Evolutionary conservation across 495 filamentous ascomycete species (phyloP).

Genomic region (Penicillium salamii): DNA sequence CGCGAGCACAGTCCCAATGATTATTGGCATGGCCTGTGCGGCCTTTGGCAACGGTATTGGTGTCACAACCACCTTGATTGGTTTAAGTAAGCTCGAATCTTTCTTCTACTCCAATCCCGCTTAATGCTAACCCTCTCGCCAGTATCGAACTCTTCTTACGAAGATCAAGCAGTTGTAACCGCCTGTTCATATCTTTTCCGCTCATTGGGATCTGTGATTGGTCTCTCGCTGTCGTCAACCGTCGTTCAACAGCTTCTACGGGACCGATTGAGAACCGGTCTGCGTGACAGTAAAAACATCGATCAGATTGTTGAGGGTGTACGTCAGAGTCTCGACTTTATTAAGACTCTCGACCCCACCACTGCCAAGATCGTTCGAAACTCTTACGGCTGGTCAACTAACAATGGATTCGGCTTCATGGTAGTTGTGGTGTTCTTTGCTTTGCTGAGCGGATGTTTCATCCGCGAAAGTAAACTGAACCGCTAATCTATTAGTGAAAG

Average conservation of each 20-base stretch:
- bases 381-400: conserved; percentile 61
- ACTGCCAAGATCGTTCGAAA: conserved; percentile 59
- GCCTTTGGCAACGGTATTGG: conserved; percentile 65
- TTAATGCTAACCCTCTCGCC: conserved; percentile 18
- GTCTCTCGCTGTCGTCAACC: conserved; percentile 67
- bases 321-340: conserved; percentile 69
- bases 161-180: conserved; percentile 76
- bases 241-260: conserved; percentile 72
- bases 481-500: conserved; percentile 15
- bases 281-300: conserved; percentile 58
- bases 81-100: conserved; percentile 44
- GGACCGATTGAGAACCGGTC: conserved; percentile 46
- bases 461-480: conserved; percentile 40
- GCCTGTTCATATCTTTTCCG: conserved; percentile 88
- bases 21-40: conserved; percentile 53
- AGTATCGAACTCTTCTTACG: conserved; percentile 65
- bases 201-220: conserved; percentile 73
- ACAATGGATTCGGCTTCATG: conserved; percentile 47
- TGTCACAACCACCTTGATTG: conserved; percentile 68
- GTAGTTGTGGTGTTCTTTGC: conserved; percentile 44
- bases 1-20: conserved; percentile 46
- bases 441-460: conserved; percentile 44
- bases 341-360: conserved; percentile 62
- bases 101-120: not conserved
- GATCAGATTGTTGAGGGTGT: conserved; percentile 70